These are phyloP conservation scores for Perkinsus chesapeaki DNA, from an alignment of 169 alveolate genomes.

Conservation along the genomic window DNA sequence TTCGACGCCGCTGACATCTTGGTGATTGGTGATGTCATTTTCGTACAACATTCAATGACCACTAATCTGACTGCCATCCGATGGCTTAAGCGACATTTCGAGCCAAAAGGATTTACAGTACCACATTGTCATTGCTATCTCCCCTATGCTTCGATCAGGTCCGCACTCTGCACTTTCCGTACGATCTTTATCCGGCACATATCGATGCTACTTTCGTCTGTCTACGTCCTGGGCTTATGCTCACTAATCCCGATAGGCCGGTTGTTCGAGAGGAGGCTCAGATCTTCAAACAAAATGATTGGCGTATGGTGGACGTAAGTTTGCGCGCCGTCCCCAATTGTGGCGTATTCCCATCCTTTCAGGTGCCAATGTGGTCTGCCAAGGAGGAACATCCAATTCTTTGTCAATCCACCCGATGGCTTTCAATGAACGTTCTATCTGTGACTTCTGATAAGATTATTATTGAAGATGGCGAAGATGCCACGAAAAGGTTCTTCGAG, in stretches of 20 bases:
- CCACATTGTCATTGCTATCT: not conserved
- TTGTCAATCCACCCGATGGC: constrained; percentile 9
- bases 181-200: constrained; percentile 14
- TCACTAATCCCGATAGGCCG: constrained; percentile 13
- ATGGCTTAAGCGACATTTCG: constrained; percentile 9
- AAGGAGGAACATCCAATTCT: constrained; percentile 11
- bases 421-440: constrained; percentile 1
- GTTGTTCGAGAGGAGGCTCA: constrained; percentile 4
- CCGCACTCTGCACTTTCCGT: constrained; percentile 12
- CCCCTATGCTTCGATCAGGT: not conserved
- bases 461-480: constrained; percentile 4
- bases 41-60: constrained; percentile 14
- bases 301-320: not conserved
- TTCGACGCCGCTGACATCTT: constrained; percentile 12
- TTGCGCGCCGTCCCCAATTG: not conserved
- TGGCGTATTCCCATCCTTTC: not conserved
- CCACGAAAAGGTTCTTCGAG: not conserved
- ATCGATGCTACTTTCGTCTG: constrained; percentile 5
- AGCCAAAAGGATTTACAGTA: constrained; percentile 3
- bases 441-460: not conserved
- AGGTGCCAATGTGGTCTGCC: not conserved
- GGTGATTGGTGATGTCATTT: constrained; percentile 7
- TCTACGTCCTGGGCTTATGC: not conserved
- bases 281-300: constrained; percentile 14
- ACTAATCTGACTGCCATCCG: constrained; percentile 14